A percentile compares a stretch with the other conserved stretches of the same genome.
Evolutionary conservation across 2,329 filamentous ascomycete genomes (phyloP).

Genomic region (Neonectria magnoliae): DNA sequence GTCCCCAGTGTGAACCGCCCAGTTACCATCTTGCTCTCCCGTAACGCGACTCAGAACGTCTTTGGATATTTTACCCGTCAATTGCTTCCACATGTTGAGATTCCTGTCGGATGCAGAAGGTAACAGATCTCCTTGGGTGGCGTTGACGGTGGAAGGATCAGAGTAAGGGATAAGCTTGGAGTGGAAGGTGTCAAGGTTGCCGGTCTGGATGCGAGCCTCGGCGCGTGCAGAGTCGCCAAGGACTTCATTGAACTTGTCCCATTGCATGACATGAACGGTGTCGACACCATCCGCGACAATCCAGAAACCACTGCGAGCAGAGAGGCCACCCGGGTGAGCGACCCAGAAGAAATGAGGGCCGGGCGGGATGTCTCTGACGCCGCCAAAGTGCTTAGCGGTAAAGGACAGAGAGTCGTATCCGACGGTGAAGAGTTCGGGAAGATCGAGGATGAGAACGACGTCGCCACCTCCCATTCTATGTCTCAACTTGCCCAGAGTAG

Average conservation of each 20-base stretch:
- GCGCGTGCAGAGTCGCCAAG: constrained; percentile 58
- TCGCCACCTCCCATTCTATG: constrained; percentile 56
- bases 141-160: constrained; percentile 45
- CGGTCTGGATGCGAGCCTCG: constrained; percentile 58
- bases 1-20: constrained; percentile 65
- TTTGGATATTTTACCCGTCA: constrained; percentile 61
- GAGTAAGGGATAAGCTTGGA: constrained; percentile 57
- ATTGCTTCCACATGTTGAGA: constrained; percentile 59
- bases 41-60: constrained; percentile 59
- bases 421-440: constrained; percentile 62
- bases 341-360: constrained; percentile 71
- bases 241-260: constrained; percentile 66
- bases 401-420: constrained; percentile 64
- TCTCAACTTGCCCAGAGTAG: constrained; percentile 24
- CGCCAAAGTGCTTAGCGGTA: constrained; percentile 59
- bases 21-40: constrained; percentile 53
- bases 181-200: constrained; percentile 52
- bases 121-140: constrained; percentile 29
- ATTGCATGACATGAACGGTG: constrained; percentile 59
- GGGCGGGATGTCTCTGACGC: constrained; percentile 63
- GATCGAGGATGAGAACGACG: constrained; percentile 61
- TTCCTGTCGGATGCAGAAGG: constrained; percentile 36
- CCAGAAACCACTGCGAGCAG: constrained; percentile 68
- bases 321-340: constrained; percentile 57
- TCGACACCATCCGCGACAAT: constrained; percentile 52